These are phyloP conservation scores for Groenewaldozyma tartarivorans DNA, from an alignment of 805 yeast genomes.

Conservation along the genomic window DNA sequence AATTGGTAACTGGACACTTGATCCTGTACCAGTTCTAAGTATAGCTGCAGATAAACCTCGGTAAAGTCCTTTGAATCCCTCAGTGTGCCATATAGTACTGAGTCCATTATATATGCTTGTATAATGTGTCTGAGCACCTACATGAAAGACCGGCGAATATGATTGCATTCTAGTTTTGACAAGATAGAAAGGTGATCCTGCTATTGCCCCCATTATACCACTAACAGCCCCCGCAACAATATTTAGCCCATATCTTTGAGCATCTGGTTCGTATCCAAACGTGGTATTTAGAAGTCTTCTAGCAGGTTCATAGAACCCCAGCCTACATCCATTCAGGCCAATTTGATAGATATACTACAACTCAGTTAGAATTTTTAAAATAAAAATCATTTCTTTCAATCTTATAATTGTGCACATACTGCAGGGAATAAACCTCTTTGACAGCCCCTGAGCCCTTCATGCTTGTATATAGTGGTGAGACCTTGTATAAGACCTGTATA, in stretches of 20 bases:
- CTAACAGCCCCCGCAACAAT: slow-evolving; percentile 72
- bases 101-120: slow-evolving; percentile 61
- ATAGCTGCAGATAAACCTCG: slow-evolving; percentile 94
- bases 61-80: slow-evolving; percentile 71
- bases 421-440: slow-evolving; percentile 90
- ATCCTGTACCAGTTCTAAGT: slow-evolving; percentile 90
- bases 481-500: slow-evolving; percentile 88
- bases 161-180: slow-evolving; percentile 97
- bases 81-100: slow-evolving; percentile 45
- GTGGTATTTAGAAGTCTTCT: slow-evolving; percentile 49
- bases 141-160: slow-evolving; percentile 53
- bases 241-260: slow-evolving; percentile 50
- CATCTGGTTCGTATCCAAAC: slow-evolving; percentile 40
- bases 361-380: slow-evolving; percentile 1
- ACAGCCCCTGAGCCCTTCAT: slow-evolving; percentile 80
- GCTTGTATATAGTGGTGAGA: slow-evolving; percentile 52
- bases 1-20: slow-evolving; percentile 88
- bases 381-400: background rate
- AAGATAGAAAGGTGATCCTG: slow-evolving; percentile 87
- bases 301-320: slow-evolving; percentile 89
- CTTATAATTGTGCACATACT: slow-evolving; percentile 6
- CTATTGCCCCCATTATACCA: slow-evolving; percentile 80
- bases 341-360: slow-evolving; percentile 68
- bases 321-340: slow-evolving; percentile 86
- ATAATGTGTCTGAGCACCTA: slow-evolving; percentile 93